Base-by-base conservation (phyloP, 1,284 basidiomycete genomes). In the Phellopilus nigrolimitatus region DNA sequence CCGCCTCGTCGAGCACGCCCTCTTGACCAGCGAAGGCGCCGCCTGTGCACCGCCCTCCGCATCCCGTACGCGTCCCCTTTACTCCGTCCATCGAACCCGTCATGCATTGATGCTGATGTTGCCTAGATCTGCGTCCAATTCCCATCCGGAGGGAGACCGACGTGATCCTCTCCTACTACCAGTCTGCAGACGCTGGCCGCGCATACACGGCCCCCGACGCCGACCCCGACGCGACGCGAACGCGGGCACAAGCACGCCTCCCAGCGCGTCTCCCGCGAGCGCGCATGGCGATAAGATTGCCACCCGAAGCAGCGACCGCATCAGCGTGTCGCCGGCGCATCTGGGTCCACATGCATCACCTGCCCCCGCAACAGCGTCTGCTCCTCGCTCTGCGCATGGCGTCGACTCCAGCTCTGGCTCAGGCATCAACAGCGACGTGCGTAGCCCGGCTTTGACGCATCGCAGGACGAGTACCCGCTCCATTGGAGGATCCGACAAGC, bases 401-500 rank as follows among this genome's bases (percentile, higher is more conserved):
- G 21, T 13, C 21, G 17, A 42, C 21, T 33, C 12, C 30, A 42
- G 8, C 49, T 22, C 12, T 22, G 17, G 31, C 24, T 37, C 36
- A 10, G 38, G 21, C n/a, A 38, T 15, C 36, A 13, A 25, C 34
- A 3, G 25, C 36, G 34, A 36, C 21, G 21, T 38, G 21, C 5
- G 17, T 30, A 21, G 12, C 46, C 13, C 24, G 4, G 47, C 39
- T 5, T 22, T 8, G 17, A 33, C 17, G 22, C 38, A 60, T 25
- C 62, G 66, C 31, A 62, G 76, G 53, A 72, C 78, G 48, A 79
- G 74, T 58, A 67, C 71, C 28, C 77, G 74, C 19, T 76, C 80
- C 0, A 72, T 78, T 61, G 79, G 78, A 55, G 74, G 75, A 58
- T 68, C 73, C 44, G 83, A 85, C 67, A 77, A 82, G 61, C 73